These are phyloP conservation scores for Ophioceras dolichostomum DNA, from an alignment of 2,329 filamentous ascomycete genomes.

Conservation along the genomic window DNA sequence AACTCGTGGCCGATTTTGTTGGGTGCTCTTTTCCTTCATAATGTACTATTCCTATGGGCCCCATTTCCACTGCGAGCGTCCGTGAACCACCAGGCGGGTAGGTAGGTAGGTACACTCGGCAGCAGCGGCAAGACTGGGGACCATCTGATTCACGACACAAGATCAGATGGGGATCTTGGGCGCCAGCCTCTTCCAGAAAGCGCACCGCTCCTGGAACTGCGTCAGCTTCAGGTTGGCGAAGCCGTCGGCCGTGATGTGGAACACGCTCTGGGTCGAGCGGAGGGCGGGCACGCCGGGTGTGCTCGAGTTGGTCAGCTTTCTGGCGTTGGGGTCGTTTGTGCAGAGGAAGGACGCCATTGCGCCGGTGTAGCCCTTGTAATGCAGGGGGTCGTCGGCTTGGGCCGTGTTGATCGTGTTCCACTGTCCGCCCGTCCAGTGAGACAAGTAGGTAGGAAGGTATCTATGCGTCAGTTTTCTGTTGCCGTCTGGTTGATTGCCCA, in stretches of 20 bases:
- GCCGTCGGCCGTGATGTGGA: slow-evolving; percentile 32
- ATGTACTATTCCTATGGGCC: too few relatives aligned
- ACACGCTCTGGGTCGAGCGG: slow-evolving; percentile 29
- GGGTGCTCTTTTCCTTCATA: too few relatives aligned
- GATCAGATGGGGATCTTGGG: slow-evolving; percentile 29
- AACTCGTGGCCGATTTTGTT: too few relatives aligned
- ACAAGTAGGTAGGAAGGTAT: neutral
- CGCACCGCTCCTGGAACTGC: slow-evolving; percentile 32
- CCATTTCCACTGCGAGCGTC: too few relatives aligned
- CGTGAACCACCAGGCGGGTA: too few relatives aligned
- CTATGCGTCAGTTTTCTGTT: too few relatives aligned
- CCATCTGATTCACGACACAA: too few relatives aligned
- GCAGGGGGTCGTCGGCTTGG: slow-evolving; percentile 36
- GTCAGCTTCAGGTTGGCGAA: slow-evolving; percentile 25
- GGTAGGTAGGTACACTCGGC: too few relatives aligned
- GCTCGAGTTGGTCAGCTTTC: slow-evolving; percentile 35
- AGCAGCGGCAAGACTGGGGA: too few relatives aligned
- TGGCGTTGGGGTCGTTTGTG: slow-evolving; percentile 43
- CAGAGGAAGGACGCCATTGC: slow-evolving; percentile 49
- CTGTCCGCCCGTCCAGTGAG: slow-evolving; percentile 15
- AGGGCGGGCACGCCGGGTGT: slow-evolving; percentile 31
- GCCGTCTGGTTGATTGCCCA: neutral
- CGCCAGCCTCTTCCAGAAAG: slow-evolving; percentile 37
- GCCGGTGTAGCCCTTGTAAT: slow-evolving; percentile 44
- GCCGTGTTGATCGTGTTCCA: slow-evolving; percentile 44